Evolutionary conservation across 1,284 basidiomycete genomes (phyloP).

Genomic region (Heterobasidion parviporum): DNA sequence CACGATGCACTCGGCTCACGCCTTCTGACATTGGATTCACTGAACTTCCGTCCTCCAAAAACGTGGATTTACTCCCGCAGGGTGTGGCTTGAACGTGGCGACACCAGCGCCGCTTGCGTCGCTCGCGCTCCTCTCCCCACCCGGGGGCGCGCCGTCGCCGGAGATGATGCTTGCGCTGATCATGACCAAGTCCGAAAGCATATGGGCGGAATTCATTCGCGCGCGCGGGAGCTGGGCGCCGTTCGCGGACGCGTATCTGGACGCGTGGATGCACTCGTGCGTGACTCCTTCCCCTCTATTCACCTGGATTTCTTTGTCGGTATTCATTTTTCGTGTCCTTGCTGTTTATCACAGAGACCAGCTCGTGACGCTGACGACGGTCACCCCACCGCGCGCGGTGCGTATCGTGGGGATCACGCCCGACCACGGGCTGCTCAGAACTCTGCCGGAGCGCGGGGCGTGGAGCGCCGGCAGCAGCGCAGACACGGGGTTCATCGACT

Average conservation of each 20-base stretch:
- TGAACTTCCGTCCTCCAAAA: too few relatives aligned
- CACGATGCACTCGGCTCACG: background rate
- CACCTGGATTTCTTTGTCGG: too few relatives aligned
- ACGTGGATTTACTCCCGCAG: slow-evolving; percentile 27
- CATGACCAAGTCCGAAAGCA: slow-evolving; percentile 69
- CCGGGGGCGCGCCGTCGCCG: slow-evolving; percentile 43
- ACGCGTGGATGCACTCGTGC: slow-evolving; percentile 85
- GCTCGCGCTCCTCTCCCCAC: slow-evolving; percentile 59
- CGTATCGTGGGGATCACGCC: slow-evolving; percentile 83
- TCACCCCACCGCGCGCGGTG: slow-evolving; percentile 59
- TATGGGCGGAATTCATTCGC: slow-evolving; percentile 70
- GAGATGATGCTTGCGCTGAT: slow-evolving; percentile 75
- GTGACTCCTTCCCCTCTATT: slow-evolving; percentile 24
- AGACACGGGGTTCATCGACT: slow-evolving; percentile 39
- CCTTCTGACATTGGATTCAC: too few relatives aligned
- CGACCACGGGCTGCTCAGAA: slow-evolving; percentile 83
- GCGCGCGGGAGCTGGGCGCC: slow-evolving; percentile 64
- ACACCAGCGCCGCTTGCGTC: slow-evolving; percentile 83
- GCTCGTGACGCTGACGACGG: slow-evolving; percentile 74
- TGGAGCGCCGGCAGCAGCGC: slow-evolving; percentile 21
- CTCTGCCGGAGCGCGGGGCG: slow-evolving; percentile 50
- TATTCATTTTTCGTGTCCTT: slow-evolving; percentile 1
- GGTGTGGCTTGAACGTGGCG: slow-evolving; percentile 86
- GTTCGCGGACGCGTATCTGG: slow-evolving; percentile 74
- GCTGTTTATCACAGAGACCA: slow-evolving; percentile 59